Percentiles rank a stretch among this genome's conserved stretches.
Conservation (phyloP, 2,329 filamentous ascomycete genomes). For the Diaporthe sp. region DNA sequence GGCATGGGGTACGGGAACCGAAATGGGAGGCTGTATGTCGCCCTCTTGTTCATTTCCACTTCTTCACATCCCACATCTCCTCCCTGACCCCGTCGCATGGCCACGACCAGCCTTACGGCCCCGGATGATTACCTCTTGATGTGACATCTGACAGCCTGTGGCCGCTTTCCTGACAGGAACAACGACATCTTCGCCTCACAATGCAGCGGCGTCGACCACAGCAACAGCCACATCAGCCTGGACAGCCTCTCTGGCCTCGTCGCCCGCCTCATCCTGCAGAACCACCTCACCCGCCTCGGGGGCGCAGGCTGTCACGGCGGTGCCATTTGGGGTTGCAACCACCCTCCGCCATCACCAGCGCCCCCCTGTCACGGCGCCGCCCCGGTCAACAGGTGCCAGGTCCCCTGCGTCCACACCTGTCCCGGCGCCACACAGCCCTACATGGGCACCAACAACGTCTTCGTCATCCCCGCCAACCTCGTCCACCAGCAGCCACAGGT, state of each 20-base stretch:
- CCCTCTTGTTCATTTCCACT: neutral
- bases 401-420: conserved; percentile 30
- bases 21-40: conserved; percentile 2
- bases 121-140: neutral
- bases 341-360: neutral
- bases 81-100: neutral
- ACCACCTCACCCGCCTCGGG: conserved; percentile 29
- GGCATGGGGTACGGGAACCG: conserved; percentile 24
- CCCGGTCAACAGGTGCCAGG: conserved; percentile 11
- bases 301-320: conserved; percentile 25
- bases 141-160: neutral
- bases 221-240: neutral
- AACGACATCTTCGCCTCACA: neutral
- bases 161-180: neutral
- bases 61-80: neutral
- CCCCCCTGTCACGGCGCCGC: neutral
- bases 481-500: conserved; percentile 22
- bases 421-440: conserved; percentile 29
- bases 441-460: conserved; percentile 32
- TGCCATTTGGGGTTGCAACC: conserved; percentile 28
- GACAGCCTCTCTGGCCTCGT: conserved; percentile 28
- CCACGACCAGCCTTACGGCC: neutral
- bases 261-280: conserved; percentile 33
- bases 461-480: conserved; percentile 27
- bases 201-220: neutral